These are phyloP conservation scores for Mucor circinelloides DNA, from an alignment of 371 early-diverging fungal species.

Conservation along the genomic window DNA sequence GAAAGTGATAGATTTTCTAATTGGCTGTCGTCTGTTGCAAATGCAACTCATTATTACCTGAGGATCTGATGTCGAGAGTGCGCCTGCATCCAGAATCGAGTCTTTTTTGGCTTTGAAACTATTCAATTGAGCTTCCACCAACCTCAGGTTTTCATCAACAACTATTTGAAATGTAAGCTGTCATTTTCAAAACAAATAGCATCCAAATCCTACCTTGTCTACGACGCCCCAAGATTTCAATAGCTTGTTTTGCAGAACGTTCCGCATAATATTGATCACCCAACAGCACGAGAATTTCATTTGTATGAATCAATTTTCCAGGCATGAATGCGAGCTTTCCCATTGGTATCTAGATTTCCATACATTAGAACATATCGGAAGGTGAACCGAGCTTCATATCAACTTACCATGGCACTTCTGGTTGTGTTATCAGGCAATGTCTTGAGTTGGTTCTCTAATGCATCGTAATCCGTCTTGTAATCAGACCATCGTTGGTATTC, in stretches of 20 bases:
- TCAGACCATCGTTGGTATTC: conserved; percentile 30
- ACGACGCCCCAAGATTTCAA: conserved; percentile 71
- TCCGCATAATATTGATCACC: conserved; percentile 94
- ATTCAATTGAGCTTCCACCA: conserved; percentile 57
- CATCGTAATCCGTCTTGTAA: conserved; percentile 60
- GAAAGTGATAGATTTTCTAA: not conserved
- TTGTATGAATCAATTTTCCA: conserved; percentile 86
- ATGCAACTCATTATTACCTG: conserved; percentile 12
- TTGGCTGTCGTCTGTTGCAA: not conserved
- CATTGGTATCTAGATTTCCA: conserved; percentile 63
- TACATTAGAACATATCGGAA: not conserved
- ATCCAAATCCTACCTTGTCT: conserved; percentile 53
- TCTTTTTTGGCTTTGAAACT: conserved; percentile 39
- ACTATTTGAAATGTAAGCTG: conserved; percentile 33
- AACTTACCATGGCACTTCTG: conserved; percentile 56
- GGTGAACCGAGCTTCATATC: not conserved
- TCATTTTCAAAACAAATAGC: not conserved
- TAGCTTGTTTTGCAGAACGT: conserved; percentile 77
- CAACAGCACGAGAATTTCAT: conserved; percentile 82
- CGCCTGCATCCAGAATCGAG: conserved; percentile 15
- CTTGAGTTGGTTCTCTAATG: conserved; percentile 52
- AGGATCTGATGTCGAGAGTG: conserved; percentile 3
- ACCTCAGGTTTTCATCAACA: conserved; percentile 62
- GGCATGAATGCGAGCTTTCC: conserved; percentile 90
- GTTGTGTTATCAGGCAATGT: conserved; percentile 57